These are phyloP conservation scores for Boletus semigastroideus DNA, from an alignment of 1,284 basidiomycete genomes.

Conservation along the genomic window DNA sequence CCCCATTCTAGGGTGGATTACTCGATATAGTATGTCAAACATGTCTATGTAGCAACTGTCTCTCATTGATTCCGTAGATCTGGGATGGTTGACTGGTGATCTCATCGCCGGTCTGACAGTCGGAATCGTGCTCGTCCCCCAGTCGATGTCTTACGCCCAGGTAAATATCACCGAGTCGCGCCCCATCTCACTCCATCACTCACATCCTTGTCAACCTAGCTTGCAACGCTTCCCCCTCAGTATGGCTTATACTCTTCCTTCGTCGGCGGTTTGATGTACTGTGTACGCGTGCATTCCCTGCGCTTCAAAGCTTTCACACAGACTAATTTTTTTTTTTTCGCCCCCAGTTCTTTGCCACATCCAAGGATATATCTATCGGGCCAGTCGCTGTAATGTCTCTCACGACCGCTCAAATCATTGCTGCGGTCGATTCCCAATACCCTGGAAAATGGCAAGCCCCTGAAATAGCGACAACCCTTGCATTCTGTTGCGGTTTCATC, in stretches of 20 bases:
- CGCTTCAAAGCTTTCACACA: conserved; percentile 18
- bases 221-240: conserved; percentile 83
- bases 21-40: conserved; percentile 71
- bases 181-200: neutral
- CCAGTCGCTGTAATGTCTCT: conserved; percentile 99
- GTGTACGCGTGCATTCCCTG: conserved; percentile 46
- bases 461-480: conserved; percentile 82
- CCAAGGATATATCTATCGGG: conserved; percentile 94
- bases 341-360: conserved; percentile 82
- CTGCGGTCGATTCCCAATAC: conserved; percentile 53
- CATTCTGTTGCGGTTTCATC: conserved; percentile 91
- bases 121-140: conserved; percentile 89
- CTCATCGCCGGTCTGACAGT: conserved; percentile 89
- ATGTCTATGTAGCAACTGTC: neutral
- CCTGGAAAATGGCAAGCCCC: conserved; percentile 60
- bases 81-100: conserved; percentile 79
- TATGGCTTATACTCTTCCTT: conserved; percentile 97
- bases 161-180: conserved; percentile 35
- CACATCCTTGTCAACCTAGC: conserved; percentile 39
- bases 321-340: neutral
- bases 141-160: conserved; percentile 81
- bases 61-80: conserved; percentile 42
- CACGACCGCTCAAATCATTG: conserved; percentile 80
- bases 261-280: conserved; percentile 82
- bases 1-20: conserved; percentile 82